Percentiles rank a stretch among this genome's conserved stretches.
These are phyloP conservation scores for Pseudogymnoascus sp. DNA, from an alignment of 2,329 filamentous ascomycete species.

Conservation along the genomic window DNA sequence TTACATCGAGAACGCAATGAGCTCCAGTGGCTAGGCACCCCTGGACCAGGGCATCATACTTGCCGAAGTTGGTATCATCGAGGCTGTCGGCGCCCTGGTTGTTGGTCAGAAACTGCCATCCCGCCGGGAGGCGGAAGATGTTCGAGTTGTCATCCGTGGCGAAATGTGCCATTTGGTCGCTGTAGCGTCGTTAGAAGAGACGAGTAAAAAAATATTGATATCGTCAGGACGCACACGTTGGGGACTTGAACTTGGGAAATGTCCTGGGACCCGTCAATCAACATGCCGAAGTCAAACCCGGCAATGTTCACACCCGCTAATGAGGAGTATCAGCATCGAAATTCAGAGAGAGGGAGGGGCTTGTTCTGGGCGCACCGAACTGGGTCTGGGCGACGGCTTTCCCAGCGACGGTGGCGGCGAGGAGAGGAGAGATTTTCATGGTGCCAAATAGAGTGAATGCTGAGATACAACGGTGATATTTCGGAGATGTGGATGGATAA, in stretches of 20 bases:
- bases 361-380: too few species aligned
- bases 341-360: too few species aligned
- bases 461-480: too few species aligned
- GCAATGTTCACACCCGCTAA: too few species aligned
- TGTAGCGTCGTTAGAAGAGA: background rate
- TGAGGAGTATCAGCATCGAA: too few species aligned
- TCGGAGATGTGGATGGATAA: too few species aligned
- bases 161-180: constrained; percentile 38
- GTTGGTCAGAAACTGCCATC: constrained; percentile 51
- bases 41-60: constrained; percentile 48
- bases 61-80: constrained; percentile 37
- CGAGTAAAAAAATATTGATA: background rate
- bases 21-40: constrained; percentile 47
- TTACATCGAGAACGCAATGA: constrained; percentile 48
- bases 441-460: too few species aligned
- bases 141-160: constrained; percentile 44
- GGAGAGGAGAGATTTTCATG: too few species aligned
- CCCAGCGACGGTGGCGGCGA: too few species aligned
- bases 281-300: too few species aligned
- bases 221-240: background rate
- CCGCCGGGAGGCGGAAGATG: constrained; percentile 46
- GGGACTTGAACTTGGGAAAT: background rate
- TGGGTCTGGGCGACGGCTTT: too few species aligned
- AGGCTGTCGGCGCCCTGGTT: constrained; percentile 40
- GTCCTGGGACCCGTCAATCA: too few species aligned